Evolutionary conservation across 345 rosid species (phyloP).

Genomic region (Populus alba): DNA sequence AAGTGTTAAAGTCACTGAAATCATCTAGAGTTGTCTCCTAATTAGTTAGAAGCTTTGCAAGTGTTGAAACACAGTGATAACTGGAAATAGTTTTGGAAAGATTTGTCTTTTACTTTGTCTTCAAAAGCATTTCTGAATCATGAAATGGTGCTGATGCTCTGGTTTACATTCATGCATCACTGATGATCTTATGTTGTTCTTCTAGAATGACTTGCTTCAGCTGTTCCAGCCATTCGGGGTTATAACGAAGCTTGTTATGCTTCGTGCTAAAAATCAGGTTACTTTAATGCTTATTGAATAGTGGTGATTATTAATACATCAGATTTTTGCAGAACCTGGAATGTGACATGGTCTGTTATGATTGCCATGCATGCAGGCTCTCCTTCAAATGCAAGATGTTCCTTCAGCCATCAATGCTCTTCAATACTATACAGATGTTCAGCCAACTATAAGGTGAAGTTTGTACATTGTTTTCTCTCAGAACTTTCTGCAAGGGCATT

Average conservation of each 20-base stretch:
- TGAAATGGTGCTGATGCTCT: not conserved
- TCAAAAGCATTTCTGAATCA: not conserved
- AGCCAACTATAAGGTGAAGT: constrained; percentile 77
- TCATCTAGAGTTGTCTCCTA: not conserved
- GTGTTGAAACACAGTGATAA: not conserved
- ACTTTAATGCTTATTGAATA: not conserved
- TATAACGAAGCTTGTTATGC: constrained; percentile 97
- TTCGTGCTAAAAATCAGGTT: constrained; percentile 97
- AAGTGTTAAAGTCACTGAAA: not conserved
- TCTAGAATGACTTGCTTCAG: constrained; percentile 92
- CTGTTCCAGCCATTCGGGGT: constrained; percentile 98
- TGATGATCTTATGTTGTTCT: constrained; percentile 13
- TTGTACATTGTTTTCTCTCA: not conserved
- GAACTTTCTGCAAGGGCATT: not conserved
- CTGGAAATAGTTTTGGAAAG: not conserved
- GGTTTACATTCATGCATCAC: not conserved
- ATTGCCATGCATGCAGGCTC: constrained; percentile 58
- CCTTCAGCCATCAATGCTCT: constrained; percentile 78
- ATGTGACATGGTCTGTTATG: constrained; percentile 1
- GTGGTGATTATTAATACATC: not conserved
- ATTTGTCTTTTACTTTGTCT: not conserved
- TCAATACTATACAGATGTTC: constrained; percentile 75
- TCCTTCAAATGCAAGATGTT: constrained; percentile 96
- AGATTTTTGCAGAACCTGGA: not conserved
- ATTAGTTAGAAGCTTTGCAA: not conserved